Base-by-base conservation (phyloP, 169 alveolate genomes). In the Eimeria sp. region DNA sequence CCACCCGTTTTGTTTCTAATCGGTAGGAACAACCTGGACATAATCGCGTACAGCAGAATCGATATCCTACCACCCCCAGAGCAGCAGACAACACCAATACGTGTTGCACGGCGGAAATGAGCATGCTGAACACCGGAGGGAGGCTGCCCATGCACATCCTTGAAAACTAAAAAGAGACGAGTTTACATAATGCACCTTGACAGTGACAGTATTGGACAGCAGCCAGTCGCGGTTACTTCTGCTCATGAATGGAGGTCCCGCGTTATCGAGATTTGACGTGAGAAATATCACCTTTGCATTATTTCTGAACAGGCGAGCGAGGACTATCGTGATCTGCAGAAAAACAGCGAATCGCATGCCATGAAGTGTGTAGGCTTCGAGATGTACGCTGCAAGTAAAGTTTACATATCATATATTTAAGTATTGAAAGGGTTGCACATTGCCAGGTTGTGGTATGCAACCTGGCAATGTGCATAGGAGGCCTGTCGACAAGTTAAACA, bases 201-300 rank as follows among this genome's bases (percentile, higher is more conserved):
- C 88, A n/a, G 88, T 78, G 9, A 67, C 65, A 7, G 45, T n/a
- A 10, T 63, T 6, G 10, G 67, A 18, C 25, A 78, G n/a, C 67
- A 78, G 27, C 25, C 88, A 47, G 30, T 47, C 88, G 14, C 88
- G 88, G 67, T 47, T 78, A 11, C 65, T 49, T 30, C 27, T 78
- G 88, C 88, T 78, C 88, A 78, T 78, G 67, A 78, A 78, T 9
- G 88, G 88, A 67, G 88, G 88, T 14, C 67, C 67, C 9, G 88
- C 25, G 14, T 2, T 47, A 5, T 78, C 88, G 47, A 78, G 88
- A 22, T 78, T 78, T 3, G 88, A 78, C 2, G 49, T 4, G 4
- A 78, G 47, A 51, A 78, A 78, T 78, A 78, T 43, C 4, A 78
- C 47, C 47, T 78, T 78, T 45, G 70, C n/a, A 30, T 51, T 51